Conservation (phyloP, 176 grass and related monocot genomes). For the Rhynchospora breviuscula region DNA sequence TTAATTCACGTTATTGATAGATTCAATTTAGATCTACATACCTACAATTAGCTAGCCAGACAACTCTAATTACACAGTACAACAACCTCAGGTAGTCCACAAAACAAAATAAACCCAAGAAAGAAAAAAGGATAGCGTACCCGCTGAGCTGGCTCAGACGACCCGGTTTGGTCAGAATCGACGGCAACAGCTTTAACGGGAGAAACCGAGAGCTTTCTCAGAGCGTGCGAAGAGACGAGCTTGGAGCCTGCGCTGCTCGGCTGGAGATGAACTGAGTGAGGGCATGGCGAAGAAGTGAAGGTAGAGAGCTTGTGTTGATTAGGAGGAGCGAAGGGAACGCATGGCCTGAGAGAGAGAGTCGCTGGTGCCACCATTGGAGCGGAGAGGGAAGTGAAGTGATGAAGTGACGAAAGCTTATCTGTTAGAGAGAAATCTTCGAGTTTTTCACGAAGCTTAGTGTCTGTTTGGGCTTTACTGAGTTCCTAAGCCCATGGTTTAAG, state of each 20-base stretch:
- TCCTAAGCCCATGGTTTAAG: not conserved
- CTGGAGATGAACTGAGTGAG: not conserved
- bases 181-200: slow-evolving; percentile 44
- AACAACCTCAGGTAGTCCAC: not conserved
- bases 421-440: not conserved
- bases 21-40: not conserved
- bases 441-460: not conserved
- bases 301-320: slow-evolving; percentile 9
- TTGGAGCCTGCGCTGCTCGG: not conserved
- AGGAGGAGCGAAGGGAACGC: slow-evolving; percentile 23
- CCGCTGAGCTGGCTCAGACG: slow-evolving; percentile 37
- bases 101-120: not conserved
- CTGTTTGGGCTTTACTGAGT: not conserved
- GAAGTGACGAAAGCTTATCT: slow-evolving; percentile 46
- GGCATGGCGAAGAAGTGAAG: slow-evolving; percentile 15
- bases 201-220: not conserved
- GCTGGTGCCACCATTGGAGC: slow-evolving; percentile 60
- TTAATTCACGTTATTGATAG: not conserved
- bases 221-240: not conserved
- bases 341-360: slow-evolving; percentile 48
- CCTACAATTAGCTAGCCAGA: not conserved
- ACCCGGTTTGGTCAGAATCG: slow-evolving; percentile 48
- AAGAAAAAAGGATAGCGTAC: slow-evolving; percentile 15
- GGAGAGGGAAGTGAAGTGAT: not conserved
- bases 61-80: not conserved